A percentile compares a stretch with the other conserved stretches of the same genome.
These are phyloP conservation scores for Ochetophila trinervis DNA, from an alignment of 306 rosid species.

Conservation along the genomic window DNA sequence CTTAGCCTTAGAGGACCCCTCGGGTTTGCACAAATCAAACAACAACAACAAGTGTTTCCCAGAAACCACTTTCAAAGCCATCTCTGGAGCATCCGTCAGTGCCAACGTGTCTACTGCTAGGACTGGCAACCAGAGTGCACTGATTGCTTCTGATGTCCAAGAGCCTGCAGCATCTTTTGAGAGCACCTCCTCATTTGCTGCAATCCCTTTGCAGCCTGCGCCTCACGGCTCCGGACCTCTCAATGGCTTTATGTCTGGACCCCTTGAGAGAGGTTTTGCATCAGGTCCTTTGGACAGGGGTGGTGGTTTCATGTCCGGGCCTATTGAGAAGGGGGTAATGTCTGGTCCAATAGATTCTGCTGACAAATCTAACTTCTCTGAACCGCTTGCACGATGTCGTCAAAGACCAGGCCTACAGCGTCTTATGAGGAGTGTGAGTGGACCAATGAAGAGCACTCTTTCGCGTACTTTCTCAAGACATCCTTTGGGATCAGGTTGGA, in stretches of 20 bases:
- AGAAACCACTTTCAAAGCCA: constrained; percentile 57
- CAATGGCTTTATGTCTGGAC: constrained; percentile 69
- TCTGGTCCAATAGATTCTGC: constrained; percentile 64
- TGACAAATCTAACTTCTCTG: constrained; percentile 61
- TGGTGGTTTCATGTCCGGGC: constrained; percentile 68
- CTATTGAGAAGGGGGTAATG: constrained; percentile 66
- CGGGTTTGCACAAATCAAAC: constrained; percentile 31
- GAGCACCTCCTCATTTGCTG: constrained; percentile 61
- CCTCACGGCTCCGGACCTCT: constrained; percentile 63
- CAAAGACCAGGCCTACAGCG: constrained; percentile 47
- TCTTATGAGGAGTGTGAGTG: constrained; percentile 71
- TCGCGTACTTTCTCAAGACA: constrained; percentile 56
- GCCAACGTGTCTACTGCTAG: constrained; percentile 65
- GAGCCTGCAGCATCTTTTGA: constrained; percentile 71
- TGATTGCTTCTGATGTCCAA: constrained; percentile 39
- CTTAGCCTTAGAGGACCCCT: constrained; percentile 48
- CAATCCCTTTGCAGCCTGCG: constrained; percentile 69
- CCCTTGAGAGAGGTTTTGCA: constrained; percentile 53
- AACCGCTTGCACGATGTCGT: constrained; percentile 49
- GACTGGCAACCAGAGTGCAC: constrained; percentile 55
- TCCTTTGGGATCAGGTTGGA: constrained; percentile 51
- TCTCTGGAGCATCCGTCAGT: constrained; percentile 68
- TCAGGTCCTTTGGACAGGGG: constrained; percentile 60
- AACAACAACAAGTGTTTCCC: constrained; percentile 42
- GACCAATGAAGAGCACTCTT: constrained; percentile 57